Evolutionary conservation across 1,139 yeast genomes (phyloP), one percentile per base, ranked within the genome.

Genomic region (Pichia sp.): DNA sequence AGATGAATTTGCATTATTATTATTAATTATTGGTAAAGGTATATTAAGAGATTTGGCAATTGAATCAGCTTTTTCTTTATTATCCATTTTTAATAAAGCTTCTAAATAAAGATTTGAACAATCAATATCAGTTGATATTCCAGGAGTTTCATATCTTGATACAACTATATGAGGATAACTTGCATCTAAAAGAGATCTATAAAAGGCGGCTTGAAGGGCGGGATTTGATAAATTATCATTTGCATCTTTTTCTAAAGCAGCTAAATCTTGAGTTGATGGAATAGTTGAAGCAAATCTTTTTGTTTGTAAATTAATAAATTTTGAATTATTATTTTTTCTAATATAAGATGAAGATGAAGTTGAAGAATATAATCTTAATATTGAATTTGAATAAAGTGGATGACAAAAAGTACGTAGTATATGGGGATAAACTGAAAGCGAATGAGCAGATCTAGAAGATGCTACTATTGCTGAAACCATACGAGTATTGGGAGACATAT

Each of bases 131-230:
- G 83, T 72, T 9, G 95, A 94, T 47, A 92, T 87, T 7, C 96
- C 96, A 0, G 94, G 85, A 5, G 95, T 83, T 65, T 92, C 97
- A 66, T 79, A 94, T 52, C 99, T 77, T 50, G 94, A 85, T 7
- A 89, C 89, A 7, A 92, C 96, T 49, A 92, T 82, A 57, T 89
- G 96, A 9, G 98, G 97, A 63, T 89, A 90, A 67, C 86, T 85
- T 45, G 90, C 77, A 49, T 78, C 78, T 57, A 92, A 66, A 47
- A 90, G 70, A 28, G 80, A 74, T 55, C 76, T 76, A 70, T 92
- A 92, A 59, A 92, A 90, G 51, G 79, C 83, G 1, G 94, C 89
- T 67, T 92, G 98, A 8, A 78, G 74, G 5, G 62, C 69, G 1
- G 97, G 75, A 64, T 86, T 84, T 42, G 73, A 68, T 46, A 86